phyloP scores from a whole-genome alignment of 1,139 yeast genomes.

The Pichia cactophila region DNA sequence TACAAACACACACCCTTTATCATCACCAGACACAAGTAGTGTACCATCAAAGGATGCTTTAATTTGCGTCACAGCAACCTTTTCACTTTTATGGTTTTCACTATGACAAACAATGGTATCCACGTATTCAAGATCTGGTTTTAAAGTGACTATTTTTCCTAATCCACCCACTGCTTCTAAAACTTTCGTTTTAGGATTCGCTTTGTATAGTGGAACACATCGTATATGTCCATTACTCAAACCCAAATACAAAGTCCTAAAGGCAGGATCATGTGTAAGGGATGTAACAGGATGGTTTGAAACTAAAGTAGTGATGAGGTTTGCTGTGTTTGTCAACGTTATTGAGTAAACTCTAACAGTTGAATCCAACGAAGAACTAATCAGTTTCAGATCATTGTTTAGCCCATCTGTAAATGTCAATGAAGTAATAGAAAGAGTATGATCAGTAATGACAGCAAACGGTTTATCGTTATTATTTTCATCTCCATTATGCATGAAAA shows the following conservation, averaged over 20 bases:
- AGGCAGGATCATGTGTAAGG: constrained; percentile 73
- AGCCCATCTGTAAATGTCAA: constrained; percentile 45
- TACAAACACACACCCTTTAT: constrained; percentile 55
- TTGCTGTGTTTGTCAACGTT: constrained; percentile 24
- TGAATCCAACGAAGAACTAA: constrained; percentile 66
- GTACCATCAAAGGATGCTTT: constrained; percentile 72
- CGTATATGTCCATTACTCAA: constrained; percentile 55
- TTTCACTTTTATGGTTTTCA: constrained; percentile 9
- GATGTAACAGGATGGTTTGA: constrained; percentile 51
- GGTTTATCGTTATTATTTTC: constrained; percentile 30
- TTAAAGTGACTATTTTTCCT: constrained; percentile 46
- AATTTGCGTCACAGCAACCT: constrained; percentile 40
- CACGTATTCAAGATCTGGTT: constrained; percentile 41
- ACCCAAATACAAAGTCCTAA: constrained; percentile 69
- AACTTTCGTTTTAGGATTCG: constrained; percentile 26
- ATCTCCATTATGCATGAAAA: constrained; percentile 35
- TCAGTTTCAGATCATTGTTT: constrained; percentile 54
- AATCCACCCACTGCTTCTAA: constrained; percentile 52
- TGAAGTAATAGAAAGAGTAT: constrained; percentile 68
- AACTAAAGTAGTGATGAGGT: constrained; percentile 63
- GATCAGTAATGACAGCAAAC: constrained; percentile 55
- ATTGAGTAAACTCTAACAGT: constrained; percentile 65
- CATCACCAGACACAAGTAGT: constrained; percentile 65
- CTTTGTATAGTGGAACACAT: constrained; percentile 45
- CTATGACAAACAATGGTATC: constrained; percentile 54